Conservation (phyloP, 495 filamentous ascomycete species). For the Penicillium steckii region DNA sequence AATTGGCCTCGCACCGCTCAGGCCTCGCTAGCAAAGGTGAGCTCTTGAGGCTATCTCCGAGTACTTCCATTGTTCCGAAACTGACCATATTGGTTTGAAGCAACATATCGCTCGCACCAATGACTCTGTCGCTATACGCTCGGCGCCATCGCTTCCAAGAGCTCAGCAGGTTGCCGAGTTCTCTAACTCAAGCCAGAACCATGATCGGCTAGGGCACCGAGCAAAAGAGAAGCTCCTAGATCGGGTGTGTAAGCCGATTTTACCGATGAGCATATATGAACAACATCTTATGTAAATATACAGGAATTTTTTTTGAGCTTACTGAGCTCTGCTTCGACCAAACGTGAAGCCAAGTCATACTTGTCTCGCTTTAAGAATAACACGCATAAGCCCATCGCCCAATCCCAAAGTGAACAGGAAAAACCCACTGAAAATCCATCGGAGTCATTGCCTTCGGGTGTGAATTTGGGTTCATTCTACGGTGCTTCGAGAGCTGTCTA, state of each 20-base stretch:
- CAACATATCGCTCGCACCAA: constrained; percentile 21
- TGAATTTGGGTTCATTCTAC: constrained; percentile 65
- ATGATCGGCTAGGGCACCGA: constrained; percentile 41
- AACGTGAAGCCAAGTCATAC: constrained; percentile 86
- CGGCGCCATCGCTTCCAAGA: constrained; percentile 19
- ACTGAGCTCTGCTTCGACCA: constrained; percentile 79
- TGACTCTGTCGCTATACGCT: constrained; percentile 11
- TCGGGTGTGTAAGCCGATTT: constrained; percentile 27
- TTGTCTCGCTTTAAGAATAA: constrained; percentile 70
- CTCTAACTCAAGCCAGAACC: constrained; percentile 30
- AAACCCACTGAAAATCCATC: constrained; percentile 17
- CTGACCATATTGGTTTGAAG: constrained; percentile 17
- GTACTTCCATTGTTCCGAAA: background rate
- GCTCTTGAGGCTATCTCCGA: background rate
- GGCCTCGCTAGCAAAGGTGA: constrained; percentile 33
- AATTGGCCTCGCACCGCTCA: constrained; percentile 33
- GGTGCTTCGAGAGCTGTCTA: constrained; percentile 57
- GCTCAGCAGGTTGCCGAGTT: constrained; percentile 36
- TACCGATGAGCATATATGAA: background rate
- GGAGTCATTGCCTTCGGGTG: constrained; percentile 37
- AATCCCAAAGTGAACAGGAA: constrained; percentile 11
- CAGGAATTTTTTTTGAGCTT: constrained; percentile 84
- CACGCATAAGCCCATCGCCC: constrained; percentile 20
- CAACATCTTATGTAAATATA: background rate
- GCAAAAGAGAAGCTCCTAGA: constrained; percentile 50